Conservation (phyloP, 352 stramenopile genomes). For the Phytophthora fragariae region DNA sequence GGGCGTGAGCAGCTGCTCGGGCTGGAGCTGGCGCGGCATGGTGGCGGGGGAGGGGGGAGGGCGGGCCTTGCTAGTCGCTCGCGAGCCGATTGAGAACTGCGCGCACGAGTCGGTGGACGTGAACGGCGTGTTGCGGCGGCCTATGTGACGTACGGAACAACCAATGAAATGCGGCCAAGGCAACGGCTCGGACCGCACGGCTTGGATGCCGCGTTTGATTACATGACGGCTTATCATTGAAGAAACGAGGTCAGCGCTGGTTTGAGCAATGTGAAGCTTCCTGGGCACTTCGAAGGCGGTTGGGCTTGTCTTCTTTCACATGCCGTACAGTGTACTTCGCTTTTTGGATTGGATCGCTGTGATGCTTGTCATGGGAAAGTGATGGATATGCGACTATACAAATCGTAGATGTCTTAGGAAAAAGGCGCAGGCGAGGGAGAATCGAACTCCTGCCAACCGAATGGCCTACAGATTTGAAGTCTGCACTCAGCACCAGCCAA, state of each 20-base stretch:
- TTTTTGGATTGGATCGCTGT: background rate
- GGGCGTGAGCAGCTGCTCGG: conserved; percentile 68
- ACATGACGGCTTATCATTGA: conserved; percentile 33
- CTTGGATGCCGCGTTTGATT: conserved; percentile 38
- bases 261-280: background rate
- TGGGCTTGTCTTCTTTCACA: background rate
- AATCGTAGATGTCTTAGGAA: conserved; percentile 18
- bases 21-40: conserved; percentile 64
- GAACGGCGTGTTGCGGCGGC: conserved; percentile 9
- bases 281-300: too few relatives aligned
- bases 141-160: conserved; percentile 24
- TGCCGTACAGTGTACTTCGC: background rate
- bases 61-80: conserved; percentile 38
- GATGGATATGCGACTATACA: background rate
- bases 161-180: conserved; percentile 36
- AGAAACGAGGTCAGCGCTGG: conserved; percentile 13
- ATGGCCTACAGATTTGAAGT: conserved; percentile 95
- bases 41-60: background rate
- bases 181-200: conserved; percentile 12
- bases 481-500: conserved; percentile 92
- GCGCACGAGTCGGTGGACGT: conserved; percentile 12
- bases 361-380: background rate
- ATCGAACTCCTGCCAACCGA: conserved; percentile 92
- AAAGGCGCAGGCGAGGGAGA: conserved; percentile 90
- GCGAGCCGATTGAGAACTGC: conserved; percentile 23